phyloP scores from a whole-genome alignment of 2,329 filamentous ascomycete species.

The Colletotrichum liaoningense region DNA sequence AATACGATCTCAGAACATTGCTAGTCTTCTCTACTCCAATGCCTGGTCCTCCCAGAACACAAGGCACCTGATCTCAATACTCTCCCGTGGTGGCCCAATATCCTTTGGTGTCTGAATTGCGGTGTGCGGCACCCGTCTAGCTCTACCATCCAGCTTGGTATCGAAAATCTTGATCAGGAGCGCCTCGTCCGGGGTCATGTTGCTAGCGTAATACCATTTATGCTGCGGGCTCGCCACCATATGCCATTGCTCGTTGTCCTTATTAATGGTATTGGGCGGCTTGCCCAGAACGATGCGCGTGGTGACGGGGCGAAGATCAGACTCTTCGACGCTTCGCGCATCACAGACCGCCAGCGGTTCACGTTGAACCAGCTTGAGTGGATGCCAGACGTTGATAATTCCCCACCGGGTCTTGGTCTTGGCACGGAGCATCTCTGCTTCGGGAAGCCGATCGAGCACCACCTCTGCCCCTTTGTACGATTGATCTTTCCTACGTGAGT shows the following conservation, averaged over 20 bases:
- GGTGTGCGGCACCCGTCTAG: neutral
- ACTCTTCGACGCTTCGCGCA: slow-evolving; percentile 47
- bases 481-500: neutral
- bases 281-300: neutral
- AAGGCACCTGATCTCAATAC: neutral
- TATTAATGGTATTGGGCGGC: neutral
- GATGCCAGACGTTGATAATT: slow-evolving; percentile 53
- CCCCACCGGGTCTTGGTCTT: slow-evolving; percentile 6
- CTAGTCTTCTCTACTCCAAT: neutral
- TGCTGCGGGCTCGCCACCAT: neutral
- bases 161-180: neutral
- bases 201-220: neutral
- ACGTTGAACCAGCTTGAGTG: slow-evolving; percentile 56
- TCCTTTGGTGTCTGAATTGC: neutral
- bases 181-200: neutral
- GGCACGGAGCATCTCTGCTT: neutral
- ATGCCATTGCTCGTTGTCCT: slow-evolving; percentile 1
- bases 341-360: slow-evolving; percentile 54
- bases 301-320: slow-evolving; percentile 42
- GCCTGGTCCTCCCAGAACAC: slow-evolving; percentile 6
- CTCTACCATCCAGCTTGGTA: neutral
- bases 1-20: no score
- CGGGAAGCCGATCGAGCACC: neutral
- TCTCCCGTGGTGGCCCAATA: neutral
- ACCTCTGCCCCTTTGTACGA: neutral